These are phyloP conservation scores for Penicillium verhagenii DNA, from an alignment of 495 filamentous ascomycete genomes.

Conservation along the genomic window DNA sequence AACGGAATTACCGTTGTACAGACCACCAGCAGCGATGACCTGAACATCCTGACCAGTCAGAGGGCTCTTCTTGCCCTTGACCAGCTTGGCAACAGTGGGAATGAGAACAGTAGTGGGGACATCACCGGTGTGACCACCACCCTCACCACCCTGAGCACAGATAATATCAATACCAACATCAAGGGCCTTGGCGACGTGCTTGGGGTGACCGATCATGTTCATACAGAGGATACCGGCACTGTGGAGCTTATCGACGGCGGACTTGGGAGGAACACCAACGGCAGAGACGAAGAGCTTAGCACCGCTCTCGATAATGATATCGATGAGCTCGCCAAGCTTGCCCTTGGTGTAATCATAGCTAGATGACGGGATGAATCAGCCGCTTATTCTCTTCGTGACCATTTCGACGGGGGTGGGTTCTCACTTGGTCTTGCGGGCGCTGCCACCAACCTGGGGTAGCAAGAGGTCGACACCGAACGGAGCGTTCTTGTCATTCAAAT, in stretches of 20 bases:
- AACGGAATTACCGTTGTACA: conserved; percentile 88
- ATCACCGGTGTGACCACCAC: conserved; percentile 88
- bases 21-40: conserved; percentile 90
- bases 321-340: conserved; percentile 87
- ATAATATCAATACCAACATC: conserved; percentile 88
- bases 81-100: conserved; percentile 82
- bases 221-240: conserved; percentile 87
- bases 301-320: conserved; percentile 87
- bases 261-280: conserved; percentile 88
- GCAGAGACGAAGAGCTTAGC: conserved; percentile 95
- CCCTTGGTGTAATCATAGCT: conserved; percentile 99
- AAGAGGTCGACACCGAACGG: conserved; percentile 97
- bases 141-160: conserved; percentile 90
- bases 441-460: conserved; percentile 91
- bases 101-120: conserved; percentile 87
- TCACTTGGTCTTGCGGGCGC: conserved; percentile 91
- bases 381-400: conserved; percentile 14
- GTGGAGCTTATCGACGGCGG: conserved; percentile 87
- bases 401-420: neutral
- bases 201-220: conserved; percentile 99
- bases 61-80: conserved; percentile 78
- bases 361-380: conserved; percentile 7
- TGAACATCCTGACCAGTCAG: conserved; percentile 84
- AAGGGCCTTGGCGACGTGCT: conserved; percentile 93
- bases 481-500: conserved; percentile 89